phyloP scores from a whole-genome alignment of 1,284 basidiomycete genomes.

The Fomitopsis palustris region DNA sequence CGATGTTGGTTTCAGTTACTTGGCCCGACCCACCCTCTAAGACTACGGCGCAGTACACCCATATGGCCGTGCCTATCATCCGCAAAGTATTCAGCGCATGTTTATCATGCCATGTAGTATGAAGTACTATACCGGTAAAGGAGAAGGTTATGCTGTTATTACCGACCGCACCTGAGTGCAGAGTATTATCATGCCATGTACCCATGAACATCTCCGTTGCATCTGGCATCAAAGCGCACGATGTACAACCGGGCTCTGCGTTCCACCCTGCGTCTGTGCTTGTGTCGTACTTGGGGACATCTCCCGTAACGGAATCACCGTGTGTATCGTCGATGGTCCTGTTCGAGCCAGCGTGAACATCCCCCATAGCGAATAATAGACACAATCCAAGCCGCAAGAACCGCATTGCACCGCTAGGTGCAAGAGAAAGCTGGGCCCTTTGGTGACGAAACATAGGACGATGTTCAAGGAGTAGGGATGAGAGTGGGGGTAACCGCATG shows the following conservation, averaged over 20 bases:
- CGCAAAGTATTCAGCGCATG: not conserved
- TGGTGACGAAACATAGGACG: too few relatives aligned
- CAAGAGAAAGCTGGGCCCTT: too few relatives aligned
- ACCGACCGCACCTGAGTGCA: not conserved
- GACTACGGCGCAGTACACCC: not conserved
- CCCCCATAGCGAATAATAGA: not conserved
- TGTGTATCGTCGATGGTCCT: not conserved
- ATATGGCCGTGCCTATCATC: not conserved
- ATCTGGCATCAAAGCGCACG: not conserved
- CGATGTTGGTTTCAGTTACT: not conserved
- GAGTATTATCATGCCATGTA: not conserved
- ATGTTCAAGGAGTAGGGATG: too few relatives aligned
- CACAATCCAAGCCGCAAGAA: not conserved
- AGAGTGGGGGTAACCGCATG: too few relatives aligned
- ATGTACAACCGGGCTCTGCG: not conserved
- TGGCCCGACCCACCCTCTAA: not conserved
- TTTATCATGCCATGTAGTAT: not conserved
- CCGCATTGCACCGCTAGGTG: not conserved
- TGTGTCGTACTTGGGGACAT: not conserved
- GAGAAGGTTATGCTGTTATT: not conserved
- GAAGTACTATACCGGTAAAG: not conserved
- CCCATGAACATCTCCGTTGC: not conserved
- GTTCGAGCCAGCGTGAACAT: not conserved
- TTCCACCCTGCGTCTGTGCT: not conserved
- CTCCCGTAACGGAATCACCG: not conserved